Evolutionary conservation across 2,329 filamentous ascomycete genomes (phyloP).

Genomic region (Pestalotiopsis sp.): DNA sequence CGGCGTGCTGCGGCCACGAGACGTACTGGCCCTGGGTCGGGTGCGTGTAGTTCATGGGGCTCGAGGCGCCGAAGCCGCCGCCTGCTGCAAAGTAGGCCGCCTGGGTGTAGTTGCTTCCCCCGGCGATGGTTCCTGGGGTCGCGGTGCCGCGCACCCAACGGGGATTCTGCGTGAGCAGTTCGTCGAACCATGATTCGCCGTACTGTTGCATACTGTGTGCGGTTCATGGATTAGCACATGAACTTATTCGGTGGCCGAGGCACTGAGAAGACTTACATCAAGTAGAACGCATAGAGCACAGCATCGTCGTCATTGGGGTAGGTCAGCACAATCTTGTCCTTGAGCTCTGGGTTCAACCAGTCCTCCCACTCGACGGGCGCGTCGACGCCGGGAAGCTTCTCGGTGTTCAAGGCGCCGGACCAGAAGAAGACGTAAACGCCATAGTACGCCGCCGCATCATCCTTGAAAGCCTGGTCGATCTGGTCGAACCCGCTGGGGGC

Average conservation of each 20-base stretch:
- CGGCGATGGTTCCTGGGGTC: constrained; percentile 39
- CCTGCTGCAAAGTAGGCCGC: constrained; percentile 35
- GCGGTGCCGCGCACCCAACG: constrained; percentile 52
- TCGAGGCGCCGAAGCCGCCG: constrained; percentile 15
- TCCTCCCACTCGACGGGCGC: constrained; percentile 41
- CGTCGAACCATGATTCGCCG: constrained; percentile 47
- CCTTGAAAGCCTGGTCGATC: constrained; percentile 41
- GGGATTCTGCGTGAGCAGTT: constrained; percentile 47
- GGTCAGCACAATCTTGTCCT: constrained; percentile 52
- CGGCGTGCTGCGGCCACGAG: constrained; percentile 48
- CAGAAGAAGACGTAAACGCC: constrained; percentile 40
- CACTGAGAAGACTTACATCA: constrained; percentile 48
- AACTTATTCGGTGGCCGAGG: too few species aligned
- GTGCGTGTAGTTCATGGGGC: constrained; percentile 24
- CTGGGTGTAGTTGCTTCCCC: constrained; percentile 25
- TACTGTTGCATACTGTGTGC: constrained; percentile 35
- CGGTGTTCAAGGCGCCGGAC: constrained; percentile 35
- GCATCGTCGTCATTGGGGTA: constrained; percentile 62
- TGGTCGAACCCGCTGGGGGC: constrained; percentile 46
- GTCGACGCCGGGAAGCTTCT: constrained; percentile 32
- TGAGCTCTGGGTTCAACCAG: constrained; percentile 48
- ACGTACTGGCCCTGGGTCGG: constrained; percentile 42
- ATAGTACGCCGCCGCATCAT: constrained; percentile 41
- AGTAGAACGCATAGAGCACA: constrained; percentile 48
- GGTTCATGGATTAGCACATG: neutral